A percentile compares a stretch with the other conserved stretches of the same genome.
phyloP scores from a whole-genome alignment of 2,329 filamentous ascomycete species.

The Aspergillus neotritici region DNA sequence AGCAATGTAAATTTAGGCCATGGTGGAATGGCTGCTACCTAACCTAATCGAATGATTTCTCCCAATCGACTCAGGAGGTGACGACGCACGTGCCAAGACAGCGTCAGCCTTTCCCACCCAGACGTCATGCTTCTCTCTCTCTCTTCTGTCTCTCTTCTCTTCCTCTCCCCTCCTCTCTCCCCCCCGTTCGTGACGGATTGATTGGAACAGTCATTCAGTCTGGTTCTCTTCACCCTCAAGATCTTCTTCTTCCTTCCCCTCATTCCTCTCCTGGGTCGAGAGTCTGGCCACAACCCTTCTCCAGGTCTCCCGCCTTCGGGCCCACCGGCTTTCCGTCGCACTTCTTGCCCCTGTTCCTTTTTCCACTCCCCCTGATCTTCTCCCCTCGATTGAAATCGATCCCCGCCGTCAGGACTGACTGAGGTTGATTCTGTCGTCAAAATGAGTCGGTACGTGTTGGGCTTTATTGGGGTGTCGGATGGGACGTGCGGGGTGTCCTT shows the following conservation, averaged over 20 bases:
- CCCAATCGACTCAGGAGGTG: constrained; percentile 6
- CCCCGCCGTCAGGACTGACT: no score
- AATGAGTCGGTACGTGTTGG: constrained; percentile 53
- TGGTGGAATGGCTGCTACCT: background rate
- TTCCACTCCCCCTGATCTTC: constrained; percentile 20
- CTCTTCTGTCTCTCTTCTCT: constrained; percentile 5
- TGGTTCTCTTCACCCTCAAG: no score
- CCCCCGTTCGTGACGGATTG: background rate
- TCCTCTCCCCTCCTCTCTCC: constrained; percentile 5
- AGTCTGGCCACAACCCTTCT: no score
- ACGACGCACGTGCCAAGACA: constrained; percentile 28
- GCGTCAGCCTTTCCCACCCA: constrained; percentile 29
- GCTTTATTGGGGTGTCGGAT: background rate
- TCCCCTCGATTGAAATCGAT: constrained; percentile 3
- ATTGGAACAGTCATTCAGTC: no score
- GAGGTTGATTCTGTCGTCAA: constrained; percentile 37
- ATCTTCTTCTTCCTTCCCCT: constrained; percentile 7
- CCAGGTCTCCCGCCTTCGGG: constrained; percentile 13
- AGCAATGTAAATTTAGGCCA: background rate
- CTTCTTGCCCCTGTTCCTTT: constrained; percentile 9
- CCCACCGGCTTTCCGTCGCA: constrained; percentile 15
- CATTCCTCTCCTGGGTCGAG: constrained; percentile 20
- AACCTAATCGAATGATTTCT: no score
- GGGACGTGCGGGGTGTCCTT: no score
- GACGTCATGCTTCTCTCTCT: constrained; percentile 27